Conservation (phyloP, 1,139 yeast species). For the Arxiozyma slooffiae region DNA sequence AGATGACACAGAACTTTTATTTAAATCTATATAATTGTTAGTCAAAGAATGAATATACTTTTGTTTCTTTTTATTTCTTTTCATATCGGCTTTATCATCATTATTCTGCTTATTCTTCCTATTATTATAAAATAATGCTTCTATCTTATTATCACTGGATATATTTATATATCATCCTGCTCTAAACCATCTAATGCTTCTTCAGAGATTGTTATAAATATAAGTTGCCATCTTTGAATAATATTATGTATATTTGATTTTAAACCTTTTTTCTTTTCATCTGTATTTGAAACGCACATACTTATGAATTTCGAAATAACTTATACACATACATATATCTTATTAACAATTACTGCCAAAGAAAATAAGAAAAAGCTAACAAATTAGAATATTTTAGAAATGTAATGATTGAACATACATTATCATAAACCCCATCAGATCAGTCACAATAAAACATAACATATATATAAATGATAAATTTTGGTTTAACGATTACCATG, state of each 20-base stretch:
- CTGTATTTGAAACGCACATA: background rate
- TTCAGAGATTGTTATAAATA: slow-evolving; percentile 17
- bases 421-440: background rate
- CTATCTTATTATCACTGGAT: slow-evolving; percentile 16
- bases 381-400: background rate
- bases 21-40: no score
- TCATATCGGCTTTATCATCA: background rate
- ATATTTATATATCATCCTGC: slow-evolving; percentile 9
- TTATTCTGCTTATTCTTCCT: background rate
- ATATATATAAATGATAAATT: no score
- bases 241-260: slow-evolving; percentile 11
- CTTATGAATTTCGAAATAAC: no score
- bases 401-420: background rate
- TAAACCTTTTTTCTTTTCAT: background rate
- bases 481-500: background rate
- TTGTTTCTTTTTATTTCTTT: background rate
- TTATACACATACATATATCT: background rate
- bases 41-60: background rate
- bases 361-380: no score
- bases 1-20: background rate
- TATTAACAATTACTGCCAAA: background rate
- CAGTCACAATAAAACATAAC: no score
- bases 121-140: slow-evolving; percentile 14
- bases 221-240: slow-evolving; percentile 18
- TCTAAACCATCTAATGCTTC: slow-evolving; percentile 19